Conservation (phyloP, 225 moss, liverwort and hornwort species). For the Climacium dendroides region DNA sequence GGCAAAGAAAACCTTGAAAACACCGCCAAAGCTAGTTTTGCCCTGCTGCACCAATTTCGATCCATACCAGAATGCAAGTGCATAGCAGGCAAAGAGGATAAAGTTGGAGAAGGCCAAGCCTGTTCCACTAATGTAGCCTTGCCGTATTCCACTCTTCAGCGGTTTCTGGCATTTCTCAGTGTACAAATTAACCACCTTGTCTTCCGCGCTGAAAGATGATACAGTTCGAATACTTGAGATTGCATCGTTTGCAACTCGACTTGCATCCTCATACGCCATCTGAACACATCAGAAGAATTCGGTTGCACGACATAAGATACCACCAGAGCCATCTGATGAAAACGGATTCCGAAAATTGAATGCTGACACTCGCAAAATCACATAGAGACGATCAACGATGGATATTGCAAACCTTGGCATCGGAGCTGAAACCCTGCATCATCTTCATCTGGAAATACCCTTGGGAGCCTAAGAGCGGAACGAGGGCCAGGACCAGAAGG, state of each 20-base stretch:
- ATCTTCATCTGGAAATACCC: constrained; percentile 59
- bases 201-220: constrained; percentile 51
- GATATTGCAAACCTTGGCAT: constrained; percentile 55
- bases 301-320: background rate
- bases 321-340: background rate
- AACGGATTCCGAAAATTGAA: background rate
- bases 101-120: constrained; percentile 53
- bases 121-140: constrained; percentile 51
- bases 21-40: too few relatives aligned
- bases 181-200: background rate
- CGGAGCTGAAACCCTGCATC: constrained; percentile 58
- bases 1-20: too few relatives aligned
- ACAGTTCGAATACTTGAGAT: constrained; percentile 59
- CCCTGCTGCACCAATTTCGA: too few relatives aligned
- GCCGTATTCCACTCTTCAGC: constrained; percentile 27
- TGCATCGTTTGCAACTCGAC: constrained; percentile 51
- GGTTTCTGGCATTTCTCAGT: background rate
- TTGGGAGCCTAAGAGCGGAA: constrained; percentile 68
- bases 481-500: constrained; percentile 55
- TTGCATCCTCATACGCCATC: constrained; percentile 52
- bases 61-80: constrained; percentile 46
- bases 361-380: background rate
- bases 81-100: constrained; percentile 40
- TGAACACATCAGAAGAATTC: background rate
- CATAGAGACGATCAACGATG: background rate